These are phyloP conservation scores for Bacterosira constricta DNA, from an alignment of 108 stramenopile genomes.

Conservation along the genomic window DNA sequence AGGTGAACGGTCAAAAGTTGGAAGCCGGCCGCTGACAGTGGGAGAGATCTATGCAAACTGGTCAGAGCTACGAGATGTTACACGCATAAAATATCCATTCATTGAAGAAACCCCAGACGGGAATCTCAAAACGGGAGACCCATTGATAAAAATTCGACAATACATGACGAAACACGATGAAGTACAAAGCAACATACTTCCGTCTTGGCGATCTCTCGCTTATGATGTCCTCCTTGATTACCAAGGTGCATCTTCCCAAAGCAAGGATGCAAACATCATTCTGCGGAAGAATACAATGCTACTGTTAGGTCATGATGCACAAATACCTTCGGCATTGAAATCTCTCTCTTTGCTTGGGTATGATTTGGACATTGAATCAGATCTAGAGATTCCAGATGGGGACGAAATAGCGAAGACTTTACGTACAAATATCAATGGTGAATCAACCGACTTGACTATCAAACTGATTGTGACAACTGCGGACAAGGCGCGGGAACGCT, in stretches of 20 bases:
- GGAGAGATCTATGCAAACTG: conserved; percentile 74
- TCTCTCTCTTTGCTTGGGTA: conserved; percentile 30
- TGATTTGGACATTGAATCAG: conserved; percentile 12
- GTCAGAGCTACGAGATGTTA: conserved; percentile 38
- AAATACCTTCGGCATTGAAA: conserved; percentile 7
- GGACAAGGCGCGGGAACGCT: conserved; percentile 1
- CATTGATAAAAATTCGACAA: conserved; percentile 30
- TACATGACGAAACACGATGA: not conserved
- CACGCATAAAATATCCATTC: conserved; percentile 30
- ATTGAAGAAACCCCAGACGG: conserved; percentile 8
- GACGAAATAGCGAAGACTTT: not conserved
- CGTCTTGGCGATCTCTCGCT: conserved; percentile 26
- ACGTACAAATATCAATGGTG: no score
- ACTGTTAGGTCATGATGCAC: conserved; percentile 34
- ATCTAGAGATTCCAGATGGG: not conserved
- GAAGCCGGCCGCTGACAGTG: conserved; percentile 67
- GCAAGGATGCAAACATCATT: not conserved
- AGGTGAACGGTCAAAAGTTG: conserved; percentile 1
- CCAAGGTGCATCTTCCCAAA: not conserved
- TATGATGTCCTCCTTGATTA: conserved; percentile 28
- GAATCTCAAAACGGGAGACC: conserved; percentile 4
- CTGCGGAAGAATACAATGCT: conserved; percentile 8
- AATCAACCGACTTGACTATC: not conserved
- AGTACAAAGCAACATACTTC: not conserved
- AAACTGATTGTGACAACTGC: conserved; percentile 29